These are phyloP conservation scores for Shiraia sp. DNA, from an alignment of 2,329 filamentous ascomycete genomes.

Conservation along the genomic window DNA sequence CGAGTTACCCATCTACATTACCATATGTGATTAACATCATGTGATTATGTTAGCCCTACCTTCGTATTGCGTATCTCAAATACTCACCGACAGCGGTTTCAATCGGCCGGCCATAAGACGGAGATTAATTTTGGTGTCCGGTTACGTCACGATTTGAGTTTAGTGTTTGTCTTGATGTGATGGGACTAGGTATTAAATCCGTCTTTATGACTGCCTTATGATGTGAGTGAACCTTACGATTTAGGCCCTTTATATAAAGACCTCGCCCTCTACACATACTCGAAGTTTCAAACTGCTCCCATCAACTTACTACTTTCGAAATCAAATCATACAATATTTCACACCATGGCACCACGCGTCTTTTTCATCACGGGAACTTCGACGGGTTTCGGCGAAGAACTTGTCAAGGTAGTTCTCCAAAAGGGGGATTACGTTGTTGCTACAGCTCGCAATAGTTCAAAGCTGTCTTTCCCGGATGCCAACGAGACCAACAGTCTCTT, in stretches of 20 bases:
- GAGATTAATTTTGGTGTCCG: too few species aligned
- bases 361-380: constrained; percentile 54
- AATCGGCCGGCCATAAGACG: background rate
- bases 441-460: constrained; percentile 52
- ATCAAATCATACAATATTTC: background rate
- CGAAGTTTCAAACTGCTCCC: background rate
- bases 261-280: background rate
- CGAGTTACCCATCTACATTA: too few species aligned
- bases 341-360: constrained; percentile 48
- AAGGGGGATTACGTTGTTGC: constrained; percentile 52
- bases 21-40: too few species aligned
- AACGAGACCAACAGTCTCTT: constrained; percentile 55
- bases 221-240: too few species aligned
- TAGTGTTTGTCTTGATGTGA: too few species aligned
- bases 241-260: too few species aligned
- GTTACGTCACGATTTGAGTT: too few species aligned
- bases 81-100: background rate
- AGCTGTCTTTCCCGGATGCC: constrained; percentile 44
- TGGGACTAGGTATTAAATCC: too few species aligned
- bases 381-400: constrained; percentile 52
- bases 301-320: too few species aligned
- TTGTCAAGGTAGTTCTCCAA: constrained; percentile 48
- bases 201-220: too few species aligned
- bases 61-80: background rate
- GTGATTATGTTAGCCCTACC: too few species aligned